phyloP scores from a whole-genome alignment of 2,329 filamentous ascomycete genomes.

The Fusarium dimerum region DNA sequence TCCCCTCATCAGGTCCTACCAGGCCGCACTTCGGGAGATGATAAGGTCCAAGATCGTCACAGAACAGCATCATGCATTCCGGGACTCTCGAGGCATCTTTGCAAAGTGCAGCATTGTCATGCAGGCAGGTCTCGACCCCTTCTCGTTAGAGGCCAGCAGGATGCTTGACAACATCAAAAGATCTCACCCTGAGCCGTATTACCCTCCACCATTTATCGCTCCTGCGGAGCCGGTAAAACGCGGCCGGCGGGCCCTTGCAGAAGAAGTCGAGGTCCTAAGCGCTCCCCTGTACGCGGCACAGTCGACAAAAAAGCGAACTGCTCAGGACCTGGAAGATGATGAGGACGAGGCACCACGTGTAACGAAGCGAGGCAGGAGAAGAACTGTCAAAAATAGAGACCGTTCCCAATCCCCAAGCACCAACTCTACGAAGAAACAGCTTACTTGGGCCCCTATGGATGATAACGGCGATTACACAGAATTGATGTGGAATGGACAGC shows the following conservation, averaged over 20 bases:
- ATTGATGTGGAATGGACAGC: constrained; percentile 19
- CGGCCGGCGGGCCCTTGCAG: constrained; percentile 40
- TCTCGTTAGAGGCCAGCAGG: constrained; percentile 41
- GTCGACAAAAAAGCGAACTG: constrained; percentile 34
- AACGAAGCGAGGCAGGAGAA: constrained; percentile 26
- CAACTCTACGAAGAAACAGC: constrained; percentile 7
- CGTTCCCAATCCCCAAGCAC: constrained; percentile 1
- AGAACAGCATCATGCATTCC: constrained; percentile 48
- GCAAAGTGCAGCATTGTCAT: constrained; percentile 48
- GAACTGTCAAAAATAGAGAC: constrained; percentile 9
- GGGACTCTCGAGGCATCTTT: constrained; percentile 42
- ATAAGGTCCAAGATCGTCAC: constrained; percentile 36
- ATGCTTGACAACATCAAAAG: constrained; percentile 51
- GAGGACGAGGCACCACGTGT: constrained; percentile 14
- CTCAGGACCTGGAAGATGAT: constrained; percentile 25
- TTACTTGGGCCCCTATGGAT: constrained; percentile 10
- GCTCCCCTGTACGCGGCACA: constrained; percentile 53
- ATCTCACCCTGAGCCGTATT: constrained; percentile 40
- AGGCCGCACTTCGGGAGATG: constrained; percentile 41
- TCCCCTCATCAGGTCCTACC: constrained; percentile 42
- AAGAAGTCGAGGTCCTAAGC: constrained; percentile 49
- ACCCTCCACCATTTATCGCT: constrained; percentile 27
- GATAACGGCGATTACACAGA: constrained; percentile 14
- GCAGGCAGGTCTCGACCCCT: constrained; percentile 43
- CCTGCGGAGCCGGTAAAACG: constrained; percentile 25